Conservation (phyloP, 2,329 filamentous ascomycete genomes). For the Nigrograna mackinnonii region DNA sequence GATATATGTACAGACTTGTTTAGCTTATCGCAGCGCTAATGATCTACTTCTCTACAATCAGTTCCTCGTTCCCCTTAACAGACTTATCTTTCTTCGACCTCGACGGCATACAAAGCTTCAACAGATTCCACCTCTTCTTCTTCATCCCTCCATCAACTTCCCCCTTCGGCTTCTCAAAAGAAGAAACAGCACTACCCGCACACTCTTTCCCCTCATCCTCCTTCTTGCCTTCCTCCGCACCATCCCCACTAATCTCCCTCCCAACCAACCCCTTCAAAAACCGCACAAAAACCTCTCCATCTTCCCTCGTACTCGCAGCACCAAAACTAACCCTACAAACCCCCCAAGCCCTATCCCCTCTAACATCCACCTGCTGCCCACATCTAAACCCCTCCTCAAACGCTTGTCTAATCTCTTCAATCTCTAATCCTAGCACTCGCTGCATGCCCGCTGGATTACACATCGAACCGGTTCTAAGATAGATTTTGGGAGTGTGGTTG, state of each 20-base stretch:
- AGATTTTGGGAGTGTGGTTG: conserved; percentile 61
- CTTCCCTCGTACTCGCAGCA: conserved; percentile 61
- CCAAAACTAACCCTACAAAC: conserved; percentile 65
- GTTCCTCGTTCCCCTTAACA: neutral
- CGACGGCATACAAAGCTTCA: neutral
- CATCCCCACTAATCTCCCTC: neutral
- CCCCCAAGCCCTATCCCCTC: conserved; percentile 58
- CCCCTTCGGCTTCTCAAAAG: neutral
- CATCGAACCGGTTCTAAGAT: conserved; percentile 62
- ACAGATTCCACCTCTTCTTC: neutral
- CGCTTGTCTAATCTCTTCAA: conserved; percentile 58
- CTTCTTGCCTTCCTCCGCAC: neutral
- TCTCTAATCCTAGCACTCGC: conserved; percentile 52
- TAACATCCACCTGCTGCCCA: conserved; percentile 56
- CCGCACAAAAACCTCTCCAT: conserved; percentile 55
- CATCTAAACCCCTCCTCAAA: conserved; percentile 63
- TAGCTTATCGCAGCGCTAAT: too few relatives aligned
- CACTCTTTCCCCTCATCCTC: neutral
- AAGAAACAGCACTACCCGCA: neutral
- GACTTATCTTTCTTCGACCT: neutral
- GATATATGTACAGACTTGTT: too few relatives aligned
- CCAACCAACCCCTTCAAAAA: conserved; percentile 35
- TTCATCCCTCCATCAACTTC: neutral
- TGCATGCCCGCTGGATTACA: conserved; percentile 59
- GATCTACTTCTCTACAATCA: too few relatives aligned